Conservation (phyloP, 1,139 yeast genomes). For the Saccharomycopsis phalli region DNA sequence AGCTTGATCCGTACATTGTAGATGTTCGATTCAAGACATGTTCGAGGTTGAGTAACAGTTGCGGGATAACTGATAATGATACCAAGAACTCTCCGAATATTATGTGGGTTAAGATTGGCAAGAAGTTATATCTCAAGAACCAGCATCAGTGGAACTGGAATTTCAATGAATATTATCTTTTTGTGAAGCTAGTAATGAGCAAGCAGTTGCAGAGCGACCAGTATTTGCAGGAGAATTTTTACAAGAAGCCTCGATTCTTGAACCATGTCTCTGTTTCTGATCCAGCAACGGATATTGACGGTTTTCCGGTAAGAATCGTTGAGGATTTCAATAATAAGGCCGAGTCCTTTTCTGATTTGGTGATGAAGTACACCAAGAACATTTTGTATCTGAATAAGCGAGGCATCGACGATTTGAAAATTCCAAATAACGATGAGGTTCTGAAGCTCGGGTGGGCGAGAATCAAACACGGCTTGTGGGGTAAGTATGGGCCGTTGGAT, state of each 20-base stretch:
- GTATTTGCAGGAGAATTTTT: conserved; percentile 8
- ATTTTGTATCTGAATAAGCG: background rate
- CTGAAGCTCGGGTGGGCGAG: conserved; percentile 30
- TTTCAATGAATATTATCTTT: conserved; percentile 10
- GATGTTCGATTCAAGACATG: conserved; percentile 18
- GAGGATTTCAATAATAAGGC: conserved; percentile 11
- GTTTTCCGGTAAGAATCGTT: conserved; percentile 12
- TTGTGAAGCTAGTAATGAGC: conserved; percentile 12
- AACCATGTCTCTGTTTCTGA: conserved; percentile 15
- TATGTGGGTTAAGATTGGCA: conserved; percentile 14
- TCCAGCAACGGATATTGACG: conserved; percentile 1
- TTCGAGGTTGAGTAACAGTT: conserved; percentile 3
- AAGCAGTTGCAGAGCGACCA: conserved; percentile 13
- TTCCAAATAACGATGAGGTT: conserved; percentile 13
- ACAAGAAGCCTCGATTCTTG: conserved; percentile 11
- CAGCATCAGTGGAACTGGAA: conserved; percentile 15
- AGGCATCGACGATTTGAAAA: background rate
- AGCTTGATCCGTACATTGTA: no score
- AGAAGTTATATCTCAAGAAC: conserved; percentile 13
- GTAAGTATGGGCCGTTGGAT: conserved; percentile 32
- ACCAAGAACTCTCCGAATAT: conserved; percentile 9
- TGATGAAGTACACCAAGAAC: conserved; percentile 13
- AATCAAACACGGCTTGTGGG: conserved; percentile 41
- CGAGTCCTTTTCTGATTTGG: conserved; percentile 12
- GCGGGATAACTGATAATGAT: conserved; percentile 13